These are phyloP conservation scores for Aspergillus cejpii DNA, from an alignment of 2,329 filamentous ascomycete genomes.

Conservation along the genomic window DNA sequence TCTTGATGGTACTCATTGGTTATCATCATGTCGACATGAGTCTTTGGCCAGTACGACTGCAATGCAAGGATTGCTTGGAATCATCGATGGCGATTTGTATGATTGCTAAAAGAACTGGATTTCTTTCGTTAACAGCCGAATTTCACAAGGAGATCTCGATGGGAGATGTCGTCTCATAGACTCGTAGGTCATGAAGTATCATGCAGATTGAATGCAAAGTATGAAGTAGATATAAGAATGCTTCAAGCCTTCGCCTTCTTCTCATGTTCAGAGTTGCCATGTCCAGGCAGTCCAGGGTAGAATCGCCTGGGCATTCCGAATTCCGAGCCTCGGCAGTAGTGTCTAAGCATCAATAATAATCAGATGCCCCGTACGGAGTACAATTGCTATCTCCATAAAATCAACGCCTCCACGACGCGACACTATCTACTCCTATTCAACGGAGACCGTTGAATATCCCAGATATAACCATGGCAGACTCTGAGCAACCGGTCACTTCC, in stretches of 20 bases:
- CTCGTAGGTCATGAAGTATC: not conserved
- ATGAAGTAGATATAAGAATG: not conserved
- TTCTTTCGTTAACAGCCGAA: no score
- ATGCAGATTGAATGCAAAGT: not conserved
- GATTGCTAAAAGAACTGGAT: no score
- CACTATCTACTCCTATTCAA: not conserved
- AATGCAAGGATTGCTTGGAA: not conserved
- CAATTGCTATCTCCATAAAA: not conserved
- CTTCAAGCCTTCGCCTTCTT: not conserved
- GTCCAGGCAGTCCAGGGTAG: no score
- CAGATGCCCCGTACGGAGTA: not conserved
- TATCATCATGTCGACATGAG: not conserved
- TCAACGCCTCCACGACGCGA: not conserved
- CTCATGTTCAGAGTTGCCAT: not conserved
- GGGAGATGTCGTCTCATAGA: not conserved
- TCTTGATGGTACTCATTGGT: not conserved
- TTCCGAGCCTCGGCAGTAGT: slow-evolving; percentile 27
- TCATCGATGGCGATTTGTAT: not conserved
- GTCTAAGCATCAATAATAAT: not conserved
- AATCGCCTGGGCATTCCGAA: slow-evolving; percentile 3
- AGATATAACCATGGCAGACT: slow-evolving; percentile 19
- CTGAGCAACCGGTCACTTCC: slow-evolving; percentile 12
- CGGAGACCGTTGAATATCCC: not conserved
- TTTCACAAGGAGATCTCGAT: not conserved
- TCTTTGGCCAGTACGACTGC: not conserved